phyloP scores from a whole-genome alignment of 2,329 filamentous ascomycete species.

The Cladophialophora psammophila region DNA sequence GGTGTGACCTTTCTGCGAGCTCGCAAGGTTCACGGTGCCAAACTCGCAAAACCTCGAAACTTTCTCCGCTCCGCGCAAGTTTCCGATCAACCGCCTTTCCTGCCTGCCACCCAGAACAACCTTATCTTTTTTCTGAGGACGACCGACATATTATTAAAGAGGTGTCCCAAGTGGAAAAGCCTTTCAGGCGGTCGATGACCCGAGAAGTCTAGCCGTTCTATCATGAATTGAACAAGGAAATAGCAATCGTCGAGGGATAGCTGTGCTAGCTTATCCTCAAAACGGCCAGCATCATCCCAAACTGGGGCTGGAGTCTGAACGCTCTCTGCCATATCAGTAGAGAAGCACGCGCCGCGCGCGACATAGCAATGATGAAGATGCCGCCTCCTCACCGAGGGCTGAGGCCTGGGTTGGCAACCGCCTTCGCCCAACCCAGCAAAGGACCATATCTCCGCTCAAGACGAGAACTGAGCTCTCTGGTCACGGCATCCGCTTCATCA shows the following conservation, averaged over 20 bases:
- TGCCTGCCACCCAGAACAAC: not conserved
- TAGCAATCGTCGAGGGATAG: not conserved
- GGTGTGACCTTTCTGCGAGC: not conserved
- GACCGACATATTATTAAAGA: not conserved
- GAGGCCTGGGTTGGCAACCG: slow-evolving; percentile 25
- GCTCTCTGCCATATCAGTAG: not conserved
- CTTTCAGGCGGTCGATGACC: not conserved
- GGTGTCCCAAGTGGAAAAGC: not conserved
- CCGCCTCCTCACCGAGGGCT: slow-evolving; percentile 18
- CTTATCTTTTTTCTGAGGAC: not conserved
- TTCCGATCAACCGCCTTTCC: slow-evolving; percentile 15
- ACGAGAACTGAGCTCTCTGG: slow-evolving; percentile 26
- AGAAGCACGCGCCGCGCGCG: not conserved
- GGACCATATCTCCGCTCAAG: not conserved
- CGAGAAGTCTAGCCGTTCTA: not conserved
- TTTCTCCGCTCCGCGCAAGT: slow-evolving; percentile 17
- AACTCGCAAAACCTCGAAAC: not conserved
- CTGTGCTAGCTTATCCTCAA: not conserved
- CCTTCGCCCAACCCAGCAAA: slow-evolving; percentile 10
- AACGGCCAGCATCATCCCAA: not conserved
- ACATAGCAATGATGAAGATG: slow-evolving; percentile 18
- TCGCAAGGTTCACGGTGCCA: not conserved
- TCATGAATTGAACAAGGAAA: not conserved
- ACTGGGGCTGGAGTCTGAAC: not conserved
- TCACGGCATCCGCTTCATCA: slow-evolving; percentile 10